A percentile compares a stretch with the other conserved stretches of the same genome.
phyloP scores from a whole-genome alignment of 2,329 filamentous ascomycete species.

The Diplodia seriata region DNA sequence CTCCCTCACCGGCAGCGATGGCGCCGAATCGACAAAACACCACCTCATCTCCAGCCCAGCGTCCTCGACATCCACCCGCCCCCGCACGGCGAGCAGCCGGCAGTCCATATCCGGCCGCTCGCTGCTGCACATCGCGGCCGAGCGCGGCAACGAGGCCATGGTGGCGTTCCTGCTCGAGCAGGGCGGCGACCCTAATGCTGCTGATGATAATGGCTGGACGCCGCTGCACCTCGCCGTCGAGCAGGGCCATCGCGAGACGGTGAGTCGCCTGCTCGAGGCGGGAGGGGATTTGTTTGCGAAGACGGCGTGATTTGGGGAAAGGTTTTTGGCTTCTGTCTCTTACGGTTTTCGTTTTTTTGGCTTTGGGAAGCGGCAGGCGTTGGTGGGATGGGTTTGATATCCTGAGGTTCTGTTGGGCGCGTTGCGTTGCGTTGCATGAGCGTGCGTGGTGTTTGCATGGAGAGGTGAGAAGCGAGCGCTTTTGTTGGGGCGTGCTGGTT shows the following conservation, averaged over 20 bases:
- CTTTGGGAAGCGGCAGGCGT: too few relatives aligned
- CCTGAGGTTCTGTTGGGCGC: too few relatives aligned
- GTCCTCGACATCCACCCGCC: too few relatives aligned
- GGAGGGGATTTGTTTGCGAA: neutral
- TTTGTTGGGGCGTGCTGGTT: too few relatives aligned
- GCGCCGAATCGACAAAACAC: too few relatives aligned
- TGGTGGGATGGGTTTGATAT: too few relatives aligned
- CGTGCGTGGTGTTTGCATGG: too few relatives aligned
- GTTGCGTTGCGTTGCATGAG: too few relatives aligned
- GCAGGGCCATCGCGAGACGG: neutral
- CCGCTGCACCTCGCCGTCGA: slow-evolving; percentile 15
- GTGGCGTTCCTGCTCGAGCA: slow-evolving; percentile 18
- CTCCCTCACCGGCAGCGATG: neutral
- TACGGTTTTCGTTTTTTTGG: too few relatives aligned
- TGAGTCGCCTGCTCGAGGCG: slow-evolving; percentile 7
- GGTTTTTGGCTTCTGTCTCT: too few relatives aligned
- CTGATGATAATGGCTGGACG: slow-evolving; percentile 4
- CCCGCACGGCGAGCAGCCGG: too few relatives aligned
- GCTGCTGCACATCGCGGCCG: slow-evolving; percentile 15
- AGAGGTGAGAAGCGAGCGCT: too few relatives aligned
- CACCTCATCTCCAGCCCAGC: neutral
- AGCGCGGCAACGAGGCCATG: slow-evolving; percentile 20
- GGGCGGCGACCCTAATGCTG: slow-evolving; percentile 16
- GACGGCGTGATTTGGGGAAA: neutral
- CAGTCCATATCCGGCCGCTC: slow-evolving; percentile 5